These are phyloP conservation scores for Boletellus deceptivus DNA, from an alignment of 1,284 basidiomycete genomes.

Conservation along the genomic window DNA sequence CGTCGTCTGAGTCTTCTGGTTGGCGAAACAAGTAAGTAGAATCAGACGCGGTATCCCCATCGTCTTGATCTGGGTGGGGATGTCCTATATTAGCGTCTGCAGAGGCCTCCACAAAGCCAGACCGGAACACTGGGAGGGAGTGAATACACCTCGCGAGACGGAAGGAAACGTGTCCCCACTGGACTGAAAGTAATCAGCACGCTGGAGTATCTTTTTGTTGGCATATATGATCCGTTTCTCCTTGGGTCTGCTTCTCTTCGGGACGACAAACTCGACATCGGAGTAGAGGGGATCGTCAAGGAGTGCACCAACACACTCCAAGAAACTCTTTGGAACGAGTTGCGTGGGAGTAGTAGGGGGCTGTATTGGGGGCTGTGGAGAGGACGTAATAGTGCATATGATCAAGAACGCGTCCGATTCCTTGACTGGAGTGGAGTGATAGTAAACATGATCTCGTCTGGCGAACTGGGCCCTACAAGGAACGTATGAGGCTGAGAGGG, in stretches of 20 bases:
- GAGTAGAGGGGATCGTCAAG: conserved; percentile 81
- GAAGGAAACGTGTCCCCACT: conserved; percentile 40
- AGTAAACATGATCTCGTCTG: conserved; percentile 71
- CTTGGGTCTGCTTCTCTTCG: conserved; percentile 42
- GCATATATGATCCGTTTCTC: conserved; percentile 58
- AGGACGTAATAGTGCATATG: conserved; percentile 75
- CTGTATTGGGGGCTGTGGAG: conserved; percentile 53
- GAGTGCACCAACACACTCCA: conserved; percentile 70
- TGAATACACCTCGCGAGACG: conserved; percentile 1
- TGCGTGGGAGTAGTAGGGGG: conserved; percentile 46
- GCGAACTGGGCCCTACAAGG: conserved; percentile 73
- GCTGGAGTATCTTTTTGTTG: conserved; percentile 61
- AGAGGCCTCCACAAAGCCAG: conserved; percentile 62
- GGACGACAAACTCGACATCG: conserved; percentile 77
- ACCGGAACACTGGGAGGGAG: conserved; percentile 56
- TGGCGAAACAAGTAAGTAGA: conserved; percentile 33
- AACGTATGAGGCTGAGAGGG: conserved; percentile 3
- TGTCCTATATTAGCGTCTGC: conserved; percentile 17
- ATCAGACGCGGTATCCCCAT: conserved; percentile 27
- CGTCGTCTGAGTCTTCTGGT: conserved; percentile 64
- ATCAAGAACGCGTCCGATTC: conserved; percentile 69
- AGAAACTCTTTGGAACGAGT: conserved; percentile 57
- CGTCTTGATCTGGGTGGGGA: conserved; percentile 22
- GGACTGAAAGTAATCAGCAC: conserved; percentile 74
- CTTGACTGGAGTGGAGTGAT: conserved; percentile 54